phyloP scores from a whole-genome alignment of 495 filamentous ascomycete species.

The Annulohypoxylon bovei region DNA sequence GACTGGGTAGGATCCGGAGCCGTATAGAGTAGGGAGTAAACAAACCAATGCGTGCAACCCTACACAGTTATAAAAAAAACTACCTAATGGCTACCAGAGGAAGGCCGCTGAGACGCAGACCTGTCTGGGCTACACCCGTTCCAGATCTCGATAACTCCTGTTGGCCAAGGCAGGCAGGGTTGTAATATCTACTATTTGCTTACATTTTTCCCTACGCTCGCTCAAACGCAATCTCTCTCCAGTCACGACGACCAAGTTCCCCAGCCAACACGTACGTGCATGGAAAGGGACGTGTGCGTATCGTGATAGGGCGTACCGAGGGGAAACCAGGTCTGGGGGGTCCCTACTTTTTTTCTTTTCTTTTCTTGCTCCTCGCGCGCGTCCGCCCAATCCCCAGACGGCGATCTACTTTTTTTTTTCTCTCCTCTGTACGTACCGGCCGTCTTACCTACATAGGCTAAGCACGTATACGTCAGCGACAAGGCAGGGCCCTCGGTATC shows the following conservation, averaged over 20 bases:
- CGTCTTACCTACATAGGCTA: conserved; percentile 3
- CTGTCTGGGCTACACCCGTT: conserved; percentile 6
- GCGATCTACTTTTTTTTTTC: background rate
- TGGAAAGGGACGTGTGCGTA: background rate
- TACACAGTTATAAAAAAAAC: conserved; percentile 12
- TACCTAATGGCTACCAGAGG: conserved; percentile 26
- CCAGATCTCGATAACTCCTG: conserved; percentile 38
- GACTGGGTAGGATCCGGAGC: conserved; percentile 28
- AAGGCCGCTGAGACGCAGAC: conserved; percentile 21
- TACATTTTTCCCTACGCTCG: background rate
- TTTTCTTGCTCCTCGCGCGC: background rate
- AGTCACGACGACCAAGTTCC: conserved; percentile 14
- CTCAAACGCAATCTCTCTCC: conserved; percentile 14
- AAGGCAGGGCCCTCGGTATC: conserved; percentile 26
- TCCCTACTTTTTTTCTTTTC: background rate
- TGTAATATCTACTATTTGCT: conserved; percentile 28
- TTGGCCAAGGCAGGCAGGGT: conserved; percentile 29
- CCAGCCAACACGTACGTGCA: conserved; percentile 30
- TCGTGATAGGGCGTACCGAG: conserved; percentile 29
- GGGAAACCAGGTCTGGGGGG: conserved; percentile 2
- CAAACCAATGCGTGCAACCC: conserved; percentile 41
- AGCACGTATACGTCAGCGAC: conserved; percentile 29
- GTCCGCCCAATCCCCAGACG: conserved; percentile 8
- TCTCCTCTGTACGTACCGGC: background rate
- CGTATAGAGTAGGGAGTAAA: conserved; percentile 34